phyloP scores from a whole-genome alignment of 1,284 basidiomycete species.

The Leccinum olivaceoglutinosum region DNA sequence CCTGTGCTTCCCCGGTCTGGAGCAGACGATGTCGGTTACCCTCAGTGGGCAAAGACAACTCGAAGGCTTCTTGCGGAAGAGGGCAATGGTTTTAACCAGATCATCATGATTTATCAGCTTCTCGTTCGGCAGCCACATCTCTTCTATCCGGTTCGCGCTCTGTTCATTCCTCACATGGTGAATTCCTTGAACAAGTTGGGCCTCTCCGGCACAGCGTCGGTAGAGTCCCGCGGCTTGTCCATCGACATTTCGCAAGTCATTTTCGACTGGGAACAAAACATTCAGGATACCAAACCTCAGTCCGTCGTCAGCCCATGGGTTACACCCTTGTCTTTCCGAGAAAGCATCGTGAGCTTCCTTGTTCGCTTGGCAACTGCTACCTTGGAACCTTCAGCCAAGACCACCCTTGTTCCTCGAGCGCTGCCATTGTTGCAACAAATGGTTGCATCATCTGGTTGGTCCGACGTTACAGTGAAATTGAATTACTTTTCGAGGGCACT shows the following conservation, averaged over 20 bases:
- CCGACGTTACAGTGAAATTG: constrained; percentile 90
- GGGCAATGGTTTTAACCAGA: constrained; percentile 75
- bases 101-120: constrained; percentile 88
- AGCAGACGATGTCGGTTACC: constrained; percentile 55
- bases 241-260: constrained; percentile 85
- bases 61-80: constrained; percentile 89
- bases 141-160: constrained; percentile 89
- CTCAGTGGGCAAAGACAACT: constrained; percentile 88
- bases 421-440: constrained; percentile 79
- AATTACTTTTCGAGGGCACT: constrained; percentile 83
- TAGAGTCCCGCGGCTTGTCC: constrained; percentile 78
- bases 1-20: constrained; percentile 72
- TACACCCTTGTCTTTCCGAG: constrained; percentile 77
- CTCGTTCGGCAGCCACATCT: constrained; percentile 89
- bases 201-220: constrained; percentile 67
- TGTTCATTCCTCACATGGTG: constrained; percentile 96
- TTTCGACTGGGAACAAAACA: constrained; percentile 82
- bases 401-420: constrained; percentile 70
- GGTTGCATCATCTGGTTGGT: constrained; percentile 81
- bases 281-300: constrained; percentile 30
- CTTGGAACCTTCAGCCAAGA: constrained; percentile 60
- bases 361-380: constrained; percentile 82
- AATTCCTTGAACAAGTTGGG: constrained; percentile 88
- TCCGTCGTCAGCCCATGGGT: constrained; percentile 46
- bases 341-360: constrained; percentile 90